A percentile compares a stretch with the other conserved stretches of the same genome.
Evolutionary conservation across 2,329 filamentous ascomycete species (phyloP).

Genomic region (Coniella lustricola): DNA sequence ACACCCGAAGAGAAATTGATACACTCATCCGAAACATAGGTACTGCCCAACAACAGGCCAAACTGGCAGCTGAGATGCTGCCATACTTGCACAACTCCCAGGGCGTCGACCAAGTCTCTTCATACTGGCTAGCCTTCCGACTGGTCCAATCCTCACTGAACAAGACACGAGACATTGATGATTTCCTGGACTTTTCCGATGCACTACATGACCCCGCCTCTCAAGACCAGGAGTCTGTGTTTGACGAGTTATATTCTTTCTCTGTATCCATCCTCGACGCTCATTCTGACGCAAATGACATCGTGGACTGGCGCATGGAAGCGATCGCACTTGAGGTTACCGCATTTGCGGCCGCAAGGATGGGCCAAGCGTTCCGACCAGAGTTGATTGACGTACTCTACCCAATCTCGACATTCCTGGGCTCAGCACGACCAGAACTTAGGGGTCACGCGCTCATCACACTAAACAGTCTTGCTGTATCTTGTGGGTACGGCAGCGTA

Average conservation of each 20-base stretch:
- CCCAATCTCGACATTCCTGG: slow-evolving; percentile 81
- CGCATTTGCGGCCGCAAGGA: slow-evolving; percentile 64
- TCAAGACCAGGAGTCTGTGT: slow-evolving; percentile 40
- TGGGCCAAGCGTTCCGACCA: slow-evolving; percentile 63
- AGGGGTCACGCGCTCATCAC: slow-evolving; percentile 77
- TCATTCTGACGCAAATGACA: slow-evolving; percentile 35
- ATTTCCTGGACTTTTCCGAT: slow-evolving; percentile 55
- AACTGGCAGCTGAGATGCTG: slow-evolving; percentile 59
- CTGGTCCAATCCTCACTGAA: slow-evolving; percentile 54
- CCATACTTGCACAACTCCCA: slow-evolving; percentile 52
- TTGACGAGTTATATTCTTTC: slow-evolving; percentile 62
- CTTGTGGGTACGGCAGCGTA: slow-evolving; percentile 68
- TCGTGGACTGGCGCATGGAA: slow-evolving; percentile 63
- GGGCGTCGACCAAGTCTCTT: slow-evolving; percentile 55
- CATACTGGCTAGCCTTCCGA: slow-evolving; percentile 74
- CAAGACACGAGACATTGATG: slow-evolving; percentile 50
- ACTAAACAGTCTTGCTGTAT: slow-evolving; percentile 68
- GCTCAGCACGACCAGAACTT: slow-evolving; percentile 59
- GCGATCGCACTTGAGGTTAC: slow-evolving; percentile 76
- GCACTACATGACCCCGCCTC: slow-evolving; percentile 27
- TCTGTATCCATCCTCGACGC: slow-evolving; percentile 56
- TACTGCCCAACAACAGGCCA: slow-evolving; percentile 50
- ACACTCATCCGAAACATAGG: slow-evolving; percentile 52
- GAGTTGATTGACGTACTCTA: slow-evolving; percentile 91
- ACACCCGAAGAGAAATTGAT: slow-evolving; percentile 50